Base-by-base conservation (phyloP, 805 yeast species). In the Yarrowia porcina region DNA sequence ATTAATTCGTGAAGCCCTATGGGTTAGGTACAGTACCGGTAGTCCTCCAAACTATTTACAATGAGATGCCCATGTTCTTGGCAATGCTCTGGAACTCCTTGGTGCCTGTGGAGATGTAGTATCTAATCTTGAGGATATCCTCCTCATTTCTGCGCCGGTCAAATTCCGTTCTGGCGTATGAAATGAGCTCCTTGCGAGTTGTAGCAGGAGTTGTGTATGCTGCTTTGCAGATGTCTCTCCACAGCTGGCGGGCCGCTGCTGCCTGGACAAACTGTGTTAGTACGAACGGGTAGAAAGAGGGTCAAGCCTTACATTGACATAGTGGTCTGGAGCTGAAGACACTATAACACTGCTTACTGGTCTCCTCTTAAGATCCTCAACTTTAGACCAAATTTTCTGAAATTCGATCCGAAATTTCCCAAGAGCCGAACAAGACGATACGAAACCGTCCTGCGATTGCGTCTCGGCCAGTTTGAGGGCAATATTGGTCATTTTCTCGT, bases 111-210 rank as follows among this genome's bases (percentile, higher is more conserved):
- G 75, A 64, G 1, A 74, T 72, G 15, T 71, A 66, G 60, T 69
- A 74, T 32, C 69, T 65, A 56, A 73, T 74, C 47, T 73, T 67
- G 13, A 64, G 44, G 4, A 71, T 70, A 54, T 74, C 76, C 0
- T 70, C 64, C 47, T 67, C 75, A 17, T 67, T 42, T 25, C 64
- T 60, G 63, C 73, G 67, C 12, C 66, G 64, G 5, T 68, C 66
- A 63, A 74, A 74, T 64, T 74, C 77, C 2, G 69, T 47, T 4
- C 75, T 65, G 18, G 77, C 77, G 74, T 74, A 74, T 10, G 42
- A 28, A 2, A 74, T 64, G 18, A 74, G 67, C 47, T 74, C 76
- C 2, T 52, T 59, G 0, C 75, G 66, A 38, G 68, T 69, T 9
- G 65, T 50, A 1, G 69, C 66, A 1, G 68, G 67, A 60, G 21